These are phyloP conservation scores for Naganishia liquefaciens DNA, from an alignment of 1,284 basidiomycete genomes.

Conservation along the genomic window DNA sequence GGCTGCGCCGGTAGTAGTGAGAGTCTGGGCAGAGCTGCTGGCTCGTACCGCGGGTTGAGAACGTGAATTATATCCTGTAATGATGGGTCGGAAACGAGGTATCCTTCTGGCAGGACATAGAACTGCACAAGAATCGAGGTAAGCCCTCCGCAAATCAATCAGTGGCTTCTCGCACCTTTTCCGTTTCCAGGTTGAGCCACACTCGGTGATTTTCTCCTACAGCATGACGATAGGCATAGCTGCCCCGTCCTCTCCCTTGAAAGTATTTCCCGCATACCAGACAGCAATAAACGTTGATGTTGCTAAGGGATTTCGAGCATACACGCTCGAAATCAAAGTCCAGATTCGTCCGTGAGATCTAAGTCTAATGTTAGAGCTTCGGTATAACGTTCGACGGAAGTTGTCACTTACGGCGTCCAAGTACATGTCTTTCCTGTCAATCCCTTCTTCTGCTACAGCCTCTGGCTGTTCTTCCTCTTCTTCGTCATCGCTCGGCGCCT, in stretches of 20 bases:
- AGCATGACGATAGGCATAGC: slow-evolving; percentile 94
- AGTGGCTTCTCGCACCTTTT: slow-evolving; percentile 64
- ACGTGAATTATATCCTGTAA: slow-evolving; percentile 92
- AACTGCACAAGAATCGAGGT: slow-evolving; percentile 61
- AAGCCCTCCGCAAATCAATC: background rate
- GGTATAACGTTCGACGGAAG: background rate
- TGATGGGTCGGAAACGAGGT: slow-evolving; percentile 91
- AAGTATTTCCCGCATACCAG: slow-evolving; percentile 99
- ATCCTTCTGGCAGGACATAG: slow-evolving; percentile 97
- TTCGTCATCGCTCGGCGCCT: slow-evolving; percentile 52
- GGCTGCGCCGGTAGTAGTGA: slow-evolving; percentile 60
- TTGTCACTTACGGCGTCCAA: slow-evolving; percentile 77
- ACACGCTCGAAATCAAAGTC: slow-evolving; percentile 99
- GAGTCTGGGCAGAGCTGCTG: slow-evolving; percentile 56
- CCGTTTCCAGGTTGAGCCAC: slow-evolving; percentile 91
- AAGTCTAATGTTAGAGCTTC: slow-evolving; percentile 15
- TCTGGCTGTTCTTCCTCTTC: slow-evolving; percentile 57
- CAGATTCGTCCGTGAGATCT: slow-evolving; percentile 84
- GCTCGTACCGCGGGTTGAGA: slow-evolving; percentile 74
- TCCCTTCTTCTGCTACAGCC: slow-evolving; percentile 47
- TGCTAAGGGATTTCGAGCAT: slow-evolving; percentile 92
- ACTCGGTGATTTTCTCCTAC: slow-evolving; percentile 98
- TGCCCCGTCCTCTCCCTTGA: slow-evolving; percentile 89
- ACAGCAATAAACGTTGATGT: slow-evolving; percentile 97
- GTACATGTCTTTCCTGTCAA: slow-evolving; percentile 80